Percentiles rank a stretch among this genome's conserved stretches.
Conservation (phyloP, 768 basidiomycete genomes). For the Cystobasidium onofrii region DNA sequence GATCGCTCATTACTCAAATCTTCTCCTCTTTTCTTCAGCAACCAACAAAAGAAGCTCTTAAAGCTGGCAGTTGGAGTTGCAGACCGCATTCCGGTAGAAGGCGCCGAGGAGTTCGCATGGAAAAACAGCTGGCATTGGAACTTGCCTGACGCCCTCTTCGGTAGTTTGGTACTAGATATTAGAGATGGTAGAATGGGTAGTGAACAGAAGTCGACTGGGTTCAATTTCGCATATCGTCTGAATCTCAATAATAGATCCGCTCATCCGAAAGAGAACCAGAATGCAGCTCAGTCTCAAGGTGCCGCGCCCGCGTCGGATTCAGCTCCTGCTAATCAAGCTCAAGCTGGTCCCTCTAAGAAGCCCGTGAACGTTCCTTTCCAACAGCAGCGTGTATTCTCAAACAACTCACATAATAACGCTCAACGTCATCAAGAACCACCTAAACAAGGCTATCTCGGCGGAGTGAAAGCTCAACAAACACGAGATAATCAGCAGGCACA, state of each 20-base stretch:
- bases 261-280: slow-evolving; percentile 39
- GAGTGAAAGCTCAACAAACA: neutral
- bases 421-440: neutral
- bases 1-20: no score
- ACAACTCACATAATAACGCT: neutral
- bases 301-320: slow-evolving; percentile 41
- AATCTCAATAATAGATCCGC: slow-evolving; percentile 55
- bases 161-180: slow-evolving; percentile 75
- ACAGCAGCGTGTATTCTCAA: neutral
- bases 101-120: slow-evolving; percentile 84
- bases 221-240: slow-evolving; percentile 90
- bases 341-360: slow-evolving; percentile 12
- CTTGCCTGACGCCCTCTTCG: slow-evolving; percentile 88
- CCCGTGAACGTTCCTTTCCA: neutral
- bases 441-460: neutral
- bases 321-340: neutral
- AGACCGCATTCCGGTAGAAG: slow-evolving; percentile 62
- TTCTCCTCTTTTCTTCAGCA: slow-evolving; percentile 48
- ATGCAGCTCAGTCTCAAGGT: slow-evolving; percentile 34
- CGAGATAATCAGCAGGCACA: neutral
- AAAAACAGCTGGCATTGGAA: slow-evolving; percentile 99
- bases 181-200: slow-evolving; percentile 86
- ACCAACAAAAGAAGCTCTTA: slow-evolving; percentile 74
- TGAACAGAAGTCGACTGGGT: slow-evolving; percentile 71
- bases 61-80: slow-evolving; percentile 81